A percentile compares a stretch with the other conserved stretches of the same genome.
Evolutionary conservation across 1,139 yeast genomes (phyloP).

Genomic region (Magnusiomyces magnusii): DNA sequence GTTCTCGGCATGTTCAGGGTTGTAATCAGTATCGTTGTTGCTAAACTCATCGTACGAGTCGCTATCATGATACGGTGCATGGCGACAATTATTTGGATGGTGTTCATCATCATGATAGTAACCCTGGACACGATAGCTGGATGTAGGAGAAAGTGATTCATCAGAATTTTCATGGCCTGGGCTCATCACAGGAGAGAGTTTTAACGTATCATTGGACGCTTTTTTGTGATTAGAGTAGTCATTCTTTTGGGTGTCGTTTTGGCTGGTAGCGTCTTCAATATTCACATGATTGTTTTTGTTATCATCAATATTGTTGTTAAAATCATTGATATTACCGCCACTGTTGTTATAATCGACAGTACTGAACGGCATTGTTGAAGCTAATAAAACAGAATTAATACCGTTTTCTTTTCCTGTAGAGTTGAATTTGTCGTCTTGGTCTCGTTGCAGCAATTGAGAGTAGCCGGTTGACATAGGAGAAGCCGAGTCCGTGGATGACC

Average conservation of each 20-base stretch:
- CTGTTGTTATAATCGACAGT: neutral
- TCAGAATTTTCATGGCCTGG: neutral
- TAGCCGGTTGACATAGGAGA: neutral
- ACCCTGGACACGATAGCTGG: neutral
- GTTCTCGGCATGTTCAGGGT: neutral
- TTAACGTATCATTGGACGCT: neutral
- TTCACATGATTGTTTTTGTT: too few relatives aligned
- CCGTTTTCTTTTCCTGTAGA: neutral
- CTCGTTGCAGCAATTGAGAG: constrained; percentile 79
- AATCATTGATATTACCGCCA: neutral
- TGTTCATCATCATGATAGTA: neutral
- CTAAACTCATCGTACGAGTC: neutral
- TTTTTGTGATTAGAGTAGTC: too few relatives aligned
- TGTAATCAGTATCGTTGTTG: neutral
- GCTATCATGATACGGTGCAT: neutral
- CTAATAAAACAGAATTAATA: neutral
- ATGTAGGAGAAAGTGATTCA: neutral
- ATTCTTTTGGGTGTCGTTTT: too few relatives aligned
- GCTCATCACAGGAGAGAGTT: too few relatives aligned
- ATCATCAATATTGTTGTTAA: neutral
- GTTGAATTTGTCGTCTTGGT: constrained; percentile 52
- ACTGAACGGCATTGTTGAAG: neutral
- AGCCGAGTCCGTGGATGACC: neutral
- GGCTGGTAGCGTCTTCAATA: too few relatives aligned
- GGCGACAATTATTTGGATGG: neutral